Evolutionary conservation across 495 filamentous ascomycete species (phyloP).

Genomic region (Penicillium waksmanii): DNA sequence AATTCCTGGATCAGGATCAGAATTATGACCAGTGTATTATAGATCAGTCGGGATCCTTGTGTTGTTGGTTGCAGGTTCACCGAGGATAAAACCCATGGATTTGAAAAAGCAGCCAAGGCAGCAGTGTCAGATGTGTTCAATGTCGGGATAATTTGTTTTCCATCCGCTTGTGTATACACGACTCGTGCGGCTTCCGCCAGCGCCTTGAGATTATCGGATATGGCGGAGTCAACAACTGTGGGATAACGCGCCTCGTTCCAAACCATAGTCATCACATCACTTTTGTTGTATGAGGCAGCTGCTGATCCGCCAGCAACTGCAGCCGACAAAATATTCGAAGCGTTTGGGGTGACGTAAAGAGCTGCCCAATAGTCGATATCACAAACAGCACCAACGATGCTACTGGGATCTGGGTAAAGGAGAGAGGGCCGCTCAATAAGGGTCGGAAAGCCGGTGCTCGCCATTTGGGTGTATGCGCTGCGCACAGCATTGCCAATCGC

Average conservation of each 20-base stretch:
- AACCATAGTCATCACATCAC: conserved; percentile 44
- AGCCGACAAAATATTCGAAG: conserved; percentile 38
- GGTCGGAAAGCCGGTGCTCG: conserved; percentile 42
- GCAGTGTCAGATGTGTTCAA: conserved; percentile 33
- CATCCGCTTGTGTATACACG: conserved; percentile 37
- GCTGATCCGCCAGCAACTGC: conserved; percentile 37
- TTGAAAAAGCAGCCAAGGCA: conserved; percentile 39
- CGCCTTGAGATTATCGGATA: conserved; percentile 30
- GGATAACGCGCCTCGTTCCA: conserved; percentile 59
- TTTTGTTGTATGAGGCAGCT: conserved; percentile 41
- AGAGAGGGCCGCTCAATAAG: conserved; percentile 35
- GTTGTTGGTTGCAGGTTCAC: conserved; percentile 49
- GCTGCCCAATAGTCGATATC: conserved; percentile 51
- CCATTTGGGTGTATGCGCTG: conserved; percentile 43
- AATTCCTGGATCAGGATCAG: conserved; percentile 56
- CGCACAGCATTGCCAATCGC: conserved; percentile 46
- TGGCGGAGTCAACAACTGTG: conserved; percentile 38
- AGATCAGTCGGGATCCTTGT: conserved; percentile 53
- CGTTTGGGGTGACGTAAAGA: conserved; percentile 40
- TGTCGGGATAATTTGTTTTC: conserved; percentile 28
- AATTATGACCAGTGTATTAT: conserved; percentile 57
- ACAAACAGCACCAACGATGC: conserved; percentile 43
- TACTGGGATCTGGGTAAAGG: conserved; percentile 28
- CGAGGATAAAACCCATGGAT: conserved; percentile 44
- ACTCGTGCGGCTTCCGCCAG: conserved; percentile 41